A percentile compares a stretch with the other conserved stretches of the same genome.
Evolutionary conservation across 208 protist species (phyloP).

Genomic region (Leptomonas pyrrhocoris): DNA sequence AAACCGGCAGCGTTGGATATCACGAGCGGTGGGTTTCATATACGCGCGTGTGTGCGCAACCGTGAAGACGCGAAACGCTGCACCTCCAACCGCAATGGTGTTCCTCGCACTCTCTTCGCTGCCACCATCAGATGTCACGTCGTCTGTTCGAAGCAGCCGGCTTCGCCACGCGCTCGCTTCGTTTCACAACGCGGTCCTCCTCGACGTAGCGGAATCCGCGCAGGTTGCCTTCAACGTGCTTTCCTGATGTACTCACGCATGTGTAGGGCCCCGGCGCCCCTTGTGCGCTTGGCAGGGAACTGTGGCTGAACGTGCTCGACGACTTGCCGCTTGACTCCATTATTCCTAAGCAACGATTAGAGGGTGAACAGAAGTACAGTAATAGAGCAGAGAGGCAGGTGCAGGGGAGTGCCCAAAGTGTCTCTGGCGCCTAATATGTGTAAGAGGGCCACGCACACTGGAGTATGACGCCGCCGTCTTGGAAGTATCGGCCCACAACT

Average conservation of each 20-base stretch:
- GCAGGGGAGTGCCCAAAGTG: too few species aligned
- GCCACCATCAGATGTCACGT: constrained; percentile 21
- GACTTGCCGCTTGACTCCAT: not conserved
- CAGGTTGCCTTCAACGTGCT: constrained; percentile 76
- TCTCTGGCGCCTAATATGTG: too few species aligned
- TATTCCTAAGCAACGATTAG: not conserved
- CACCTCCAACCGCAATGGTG: too few species aligned
- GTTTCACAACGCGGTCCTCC: constrained; percentile 5
- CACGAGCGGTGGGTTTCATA: too few species aligned
- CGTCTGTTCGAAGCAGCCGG: constrained; percentile 11
- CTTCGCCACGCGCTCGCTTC: not conserved
- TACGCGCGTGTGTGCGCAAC: too few species aligned
- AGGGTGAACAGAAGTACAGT: not conserved
- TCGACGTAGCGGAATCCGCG: constrained; percentile 64
- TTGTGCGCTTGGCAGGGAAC: constrained; percentile 22
- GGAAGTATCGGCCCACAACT: too few species aligned
- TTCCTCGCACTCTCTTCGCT: too few species aligned
- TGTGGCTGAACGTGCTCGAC: constrained; percentile 31
- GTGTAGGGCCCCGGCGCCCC: constrained; percentile 22
- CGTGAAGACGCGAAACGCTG: too few species aligned
- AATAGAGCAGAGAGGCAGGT: too few species aligned
- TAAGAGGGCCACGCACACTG: too few species aligned
- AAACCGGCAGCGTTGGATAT: too few species aligned
- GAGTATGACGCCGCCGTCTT: too few species aligned
- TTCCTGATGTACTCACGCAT: constrained; percentile 44